A percentile compares a stretch with the other conserved stretches of the same genome.
Conservation (phyloP, 2,329 filamentous ascomycete species). For the Plectosphaerella plurivora region DNA sequence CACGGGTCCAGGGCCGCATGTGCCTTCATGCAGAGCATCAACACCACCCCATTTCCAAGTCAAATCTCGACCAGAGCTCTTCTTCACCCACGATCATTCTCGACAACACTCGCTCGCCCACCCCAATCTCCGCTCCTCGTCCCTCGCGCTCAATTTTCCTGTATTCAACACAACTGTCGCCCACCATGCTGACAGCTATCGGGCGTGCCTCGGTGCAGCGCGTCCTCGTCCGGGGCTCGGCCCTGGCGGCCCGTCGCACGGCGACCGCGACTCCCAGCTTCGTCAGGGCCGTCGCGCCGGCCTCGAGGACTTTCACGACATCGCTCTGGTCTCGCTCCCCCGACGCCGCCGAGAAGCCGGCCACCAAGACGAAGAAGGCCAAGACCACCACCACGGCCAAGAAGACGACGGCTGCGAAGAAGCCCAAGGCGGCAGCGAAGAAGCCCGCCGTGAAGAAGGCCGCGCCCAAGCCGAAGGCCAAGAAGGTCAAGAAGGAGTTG, state of each 20-base stretch:
- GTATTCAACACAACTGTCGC: neutral
- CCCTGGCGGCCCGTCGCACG: constrained; percentile 14
- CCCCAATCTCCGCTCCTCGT: neutral
- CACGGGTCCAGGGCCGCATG: constrained; percentile 2
- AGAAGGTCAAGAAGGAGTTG: constrained; percentile 25
- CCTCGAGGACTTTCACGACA: constrained; percentile 23
- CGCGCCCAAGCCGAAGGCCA: constrained; percentile 18
- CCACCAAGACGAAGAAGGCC: constrained; percentile 29
- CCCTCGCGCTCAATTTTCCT: neutral
- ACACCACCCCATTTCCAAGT: neutral
- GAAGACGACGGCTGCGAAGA: constrained; percentile 19
- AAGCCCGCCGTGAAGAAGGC: constrained; percentile 7
- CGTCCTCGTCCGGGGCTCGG: constrained; percentile 16
- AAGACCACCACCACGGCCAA: constrained; percentile 24
- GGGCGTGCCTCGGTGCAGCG: constrained; percentile 33
- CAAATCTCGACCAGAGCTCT: no score
- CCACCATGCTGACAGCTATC: constrained; percentile 36
- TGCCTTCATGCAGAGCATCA: constrained; percentile 2
- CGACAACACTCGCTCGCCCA: no score
- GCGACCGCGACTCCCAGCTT: constrained; percentile 15
- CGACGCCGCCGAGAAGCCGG: constrained; percentile 10
- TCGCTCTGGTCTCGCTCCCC: constrained; percentile 22
- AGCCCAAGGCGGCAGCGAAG: constrained; percentile 10
- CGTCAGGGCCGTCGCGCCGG: neutral
- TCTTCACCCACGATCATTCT: no score